Percentiles rank a stretch among this genome's conserved stretches.
These are phyloP conservation scores for Marasmius fiardii DNA, from an alignment of 1,284 basidiomycete genomes.

Conservation along the genomic window DNA sequence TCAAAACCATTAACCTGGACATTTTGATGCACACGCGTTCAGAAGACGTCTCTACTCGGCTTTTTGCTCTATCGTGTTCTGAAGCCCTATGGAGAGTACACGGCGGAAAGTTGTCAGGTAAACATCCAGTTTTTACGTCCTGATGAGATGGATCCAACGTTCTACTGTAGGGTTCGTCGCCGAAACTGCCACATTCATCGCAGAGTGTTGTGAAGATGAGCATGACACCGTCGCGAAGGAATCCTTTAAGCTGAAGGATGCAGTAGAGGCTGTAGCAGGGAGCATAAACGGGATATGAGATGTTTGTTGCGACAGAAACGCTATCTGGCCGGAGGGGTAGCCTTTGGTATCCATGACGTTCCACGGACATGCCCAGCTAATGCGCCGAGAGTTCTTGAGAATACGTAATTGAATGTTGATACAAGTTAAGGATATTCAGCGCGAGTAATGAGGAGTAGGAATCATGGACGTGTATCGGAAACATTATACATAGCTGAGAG, in stretches of 20 bases:
- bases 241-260: constrained; percentile 60
- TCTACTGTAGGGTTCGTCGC: constrained; percentile 57
- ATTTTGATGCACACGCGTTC: constrained; percentile 88
- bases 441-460: no score
- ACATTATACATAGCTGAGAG: no score
- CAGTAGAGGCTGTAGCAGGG: constrained; percentile 67
- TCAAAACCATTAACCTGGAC: constrained; percentile 81
- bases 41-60: constrained; percentile 64
- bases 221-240: constrained; percentile 73
- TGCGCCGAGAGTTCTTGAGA: no score
- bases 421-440: no score
- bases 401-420: no score
- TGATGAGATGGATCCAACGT: background rate
- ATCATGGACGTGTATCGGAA: no score
- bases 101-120: constrained; percentile 69
- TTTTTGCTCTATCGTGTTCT: constrained; percentile 70
- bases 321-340: no score
- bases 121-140: constrained; percentile 19
- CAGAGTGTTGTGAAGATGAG: constrained; percentile 80
- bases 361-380: no score
- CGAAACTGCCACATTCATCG: constrained; percentile 81
- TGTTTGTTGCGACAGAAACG: no score
- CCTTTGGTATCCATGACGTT: no score
- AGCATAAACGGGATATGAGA: constrained; percentile 50
- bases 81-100: constrained; percentile 78